phyloP scores from a whole-genome alignment of 306 rosid genomes.

The Lathyrus tuberosus region DNA sequence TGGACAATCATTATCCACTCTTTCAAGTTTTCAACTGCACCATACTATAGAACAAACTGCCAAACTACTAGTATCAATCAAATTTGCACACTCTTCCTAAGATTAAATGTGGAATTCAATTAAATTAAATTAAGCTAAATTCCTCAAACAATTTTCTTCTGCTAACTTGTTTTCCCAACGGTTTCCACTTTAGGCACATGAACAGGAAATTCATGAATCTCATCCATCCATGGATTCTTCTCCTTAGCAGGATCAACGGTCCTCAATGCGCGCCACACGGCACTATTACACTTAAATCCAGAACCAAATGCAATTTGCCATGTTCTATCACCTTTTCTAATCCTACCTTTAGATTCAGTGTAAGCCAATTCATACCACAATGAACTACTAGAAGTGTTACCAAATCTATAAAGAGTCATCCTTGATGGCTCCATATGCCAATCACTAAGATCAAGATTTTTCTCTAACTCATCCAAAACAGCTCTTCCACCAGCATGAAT shows the following conservation, averaged over 20 bases:
- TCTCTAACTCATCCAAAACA: slow-evolving; percentile 80
- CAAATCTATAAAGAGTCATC: slow-evolving; percentile 74
- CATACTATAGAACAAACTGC: slow-evolving; percentile 36
- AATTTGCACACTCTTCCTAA: slow-evolving; percentile 36
- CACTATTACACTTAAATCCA: slow-evolving; percentile 87
- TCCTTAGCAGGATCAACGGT: slow-evolving; percentile 69
- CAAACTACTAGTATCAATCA: slow-evolving; percentile 10
- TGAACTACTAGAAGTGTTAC: slow-evolving; percentile 86
- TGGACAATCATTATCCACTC: slow-evolving; percentile 31
- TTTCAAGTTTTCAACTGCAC: slow-evolving; percentile 21
- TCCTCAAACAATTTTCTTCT: neutral
- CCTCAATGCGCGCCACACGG: slow-evolving; percentile 81
- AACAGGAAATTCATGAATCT: slow-evolving; percentile 79
- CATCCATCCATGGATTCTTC: slow-evolving; percentile 87
- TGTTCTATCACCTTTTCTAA: slow-evolving; percentile 66
- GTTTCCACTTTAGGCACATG: slow-evolving; percentile 50
- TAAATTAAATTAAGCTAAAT: neutral
- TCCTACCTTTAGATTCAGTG: slow-evolving; percentile 77
- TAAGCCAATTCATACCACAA: slow-evolving; percentile 90
- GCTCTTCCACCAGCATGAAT: slow-evolving; percentile 94
- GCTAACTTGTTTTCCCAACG: slow-evolving; percentile 29
- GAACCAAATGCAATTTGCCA: slow-evolving; percentile 96
- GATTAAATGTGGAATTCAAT: slow-evolving; percentile 4
- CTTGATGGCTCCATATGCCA: slow-evolving; percentile 96
- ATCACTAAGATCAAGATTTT: slow-evolving; percentile 67